Evolutionary conservation across 2,329 filamentous ascomycete genomes (phyloP).

Genomic region (Intubia oerlemansii): DNA sequence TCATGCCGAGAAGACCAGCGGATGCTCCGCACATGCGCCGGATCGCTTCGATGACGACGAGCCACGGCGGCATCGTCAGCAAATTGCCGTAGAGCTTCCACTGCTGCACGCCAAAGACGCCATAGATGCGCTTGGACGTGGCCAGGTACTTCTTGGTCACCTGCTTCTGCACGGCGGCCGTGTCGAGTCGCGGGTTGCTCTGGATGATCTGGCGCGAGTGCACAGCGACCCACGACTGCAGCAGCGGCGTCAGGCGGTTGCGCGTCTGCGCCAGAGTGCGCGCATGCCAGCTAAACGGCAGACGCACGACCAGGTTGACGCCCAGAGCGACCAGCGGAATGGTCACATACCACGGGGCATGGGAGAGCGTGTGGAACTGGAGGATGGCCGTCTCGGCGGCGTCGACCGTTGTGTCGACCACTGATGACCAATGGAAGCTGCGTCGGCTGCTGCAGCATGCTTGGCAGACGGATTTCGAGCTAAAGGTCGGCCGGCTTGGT

Average conservation of each 20-base stretch:
- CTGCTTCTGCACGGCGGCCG: conserved; percentile 3
- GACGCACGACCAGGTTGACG: conserved; percentile 17
- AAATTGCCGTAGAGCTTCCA: conserved; percentile 23
- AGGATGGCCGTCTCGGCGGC: conserved; percentile 21
- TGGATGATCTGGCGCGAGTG: conserved; percentile 8
- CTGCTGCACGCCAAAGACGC: conserved; percentile 19
- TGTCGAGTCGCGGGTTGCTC: no score
- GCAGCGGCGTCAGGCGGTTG: conserved; percentile 11
- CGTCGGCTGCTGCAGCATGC: no score
- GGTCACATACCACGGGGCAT: conserved; percentile 30
- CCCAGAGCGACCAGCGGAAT: conserved; percentile 28
- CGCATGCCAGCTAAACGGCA: conserved; percentile 23
- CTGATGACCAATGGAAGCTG: no score
- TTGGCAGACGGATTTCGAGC: no score
- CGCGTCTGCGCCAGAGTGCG: conserved; percentile 13
- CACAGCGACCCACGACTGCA: conserved; percentile 14
- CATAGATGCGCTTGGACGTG: conserved; percentile 9
- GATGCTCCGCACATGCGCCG: conserved; percentile 23
- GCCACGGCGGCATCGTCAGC: conserved; percentile 24
- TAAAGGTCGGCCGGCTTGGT: no score
- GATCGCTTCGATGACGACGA: conserved; percentile 27
- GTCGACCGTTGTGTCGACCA: conserved; percentile 14
- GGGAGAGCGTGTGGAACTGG: conserved; percentile 19
- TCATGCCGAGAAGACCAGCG: conserved; percentile 15
- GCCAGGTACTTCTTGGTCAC: not conserved